These are phyloP conservation scores for Paralagenidium karlingii DNA, from an alignment of 352 stramenopile genomes.

Conservation along the genomic window DNA sequence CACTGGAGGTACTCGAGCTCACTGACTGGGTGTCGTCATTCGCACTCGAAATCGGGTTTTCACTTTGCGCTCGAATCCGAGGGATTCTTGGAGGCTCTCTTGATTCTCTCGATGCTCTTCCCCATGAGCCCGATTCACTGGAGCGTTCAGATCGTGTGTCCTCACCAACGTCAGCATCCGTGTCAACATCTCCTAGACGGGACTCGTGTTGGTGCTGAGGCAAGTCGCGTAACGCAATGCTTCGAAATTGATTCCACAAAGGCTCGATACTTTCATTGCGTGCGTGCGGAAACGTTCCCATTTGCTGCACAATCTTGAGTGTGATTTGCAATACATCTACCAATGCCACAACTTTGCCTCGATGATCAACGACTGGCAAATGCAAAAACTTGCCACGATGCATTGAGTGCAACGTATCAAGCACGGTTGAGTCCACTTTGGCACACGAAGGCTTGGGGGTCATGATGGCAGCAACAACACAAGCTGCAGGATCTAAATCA, in stretches of 20 bases:
- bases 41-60: background rate
- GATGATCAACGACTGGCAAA: conserved; percentile 89
- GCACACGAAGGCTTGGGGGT: conserved; percentile 91
- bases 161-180: too few species aligned
- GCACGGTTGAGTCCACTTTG: conserved; percentile 86
- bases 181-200: background rate
- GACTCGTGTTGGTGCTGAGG: background rate
- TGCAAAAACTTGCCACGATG: conserved; percentile 95
- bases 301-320: conserved; percentile 74
- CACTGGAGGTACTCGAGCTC: conserved; percentile 6
- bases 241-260: conserved; percentile 65
- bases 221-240: conserved; percentile 18
- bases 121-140: conserved; percentile 7
- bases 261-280: conserved; percentile 59
- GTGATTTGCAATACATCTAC: conserved; percentile 95
- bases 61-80: background rate
- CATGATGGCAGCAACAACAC: conserved; percentile 86
- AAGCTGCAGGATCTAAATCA: conserved; percentile 71
- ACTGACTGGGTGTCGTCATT: conserved; percentile 1
- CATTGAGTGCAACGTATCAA: conserved; percentile 97
- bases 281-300: conserved; percentile 56
- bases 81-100: too few species aligned
- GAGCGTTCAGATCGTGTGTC: too few species aligned
- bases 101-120: too few species aligned
- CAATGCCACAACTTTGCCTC: conserved; percentile 85